Conservation (phyloP, 2,329 filamentous ascomycete species). For the Chrysoporthe austroafricana region DNA sequence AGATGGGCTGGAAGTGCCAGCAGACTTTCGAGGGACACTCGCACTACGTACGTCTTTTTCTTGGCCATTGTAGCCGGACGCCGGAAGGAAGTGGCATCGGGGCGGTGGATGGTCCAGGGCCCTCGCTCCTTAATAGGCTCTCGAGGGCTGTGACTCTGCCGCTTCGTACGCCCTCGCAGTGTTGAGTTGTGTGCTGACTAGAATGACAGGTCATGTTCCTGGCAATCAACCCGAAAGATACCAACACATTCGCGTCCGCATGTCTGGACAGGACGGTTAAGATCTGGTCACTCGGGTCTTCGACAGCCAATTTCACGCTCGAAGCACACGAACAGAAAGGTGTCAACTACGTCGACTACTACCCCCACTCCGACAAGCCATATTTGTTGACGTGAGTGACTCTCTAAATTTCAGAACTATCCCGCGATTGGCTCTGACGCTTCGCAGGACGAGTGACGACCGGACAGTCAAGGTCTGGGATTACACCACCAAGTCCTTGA, state of each 20-base stretch:
- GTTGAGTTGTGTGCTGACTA: background rate
- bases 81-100: background rate
- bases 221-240: constrained; percentile 97
- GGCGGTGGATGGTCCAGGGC: background rate
- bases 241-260: constrained; percentile 87
- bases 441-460: constrained; percentile 31
- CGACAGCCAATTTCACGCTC: constrained; percentile 93
- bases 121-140: background rate
- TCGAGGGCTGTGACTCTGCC: constrained; percentile 1
- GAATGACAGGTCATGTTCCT: constrained; percentile 76
- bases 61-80: background rate
- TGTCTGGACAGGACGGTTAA: constrained; percentile 97
- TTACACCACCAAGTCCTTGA: constrained; percentile 96
- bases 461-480: constrained; percentile 98
- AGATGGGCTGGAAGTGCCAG: constrained; percentile 90
- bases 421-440: background rate
- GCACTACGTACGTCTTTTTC: constrained; percentile 62
- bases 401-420: background rate
- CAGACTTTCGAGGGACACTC: constrained; percentile 83
- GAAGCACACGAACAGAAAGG: constrained; percentile 97
- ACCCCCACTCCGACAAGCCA: constrained; percentile 72
- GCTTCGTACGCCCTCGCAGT: background rate
- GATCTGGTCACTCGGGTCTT: constrained; percentile 94
- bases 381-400: constrained; percentile 80
- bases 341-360: constrained; percentile 96